Evolutionary conservation across 2,329 filamentous ascomycete genomes (phyloP).

Genomic region (Ramularia collo-cygni): DNA sequence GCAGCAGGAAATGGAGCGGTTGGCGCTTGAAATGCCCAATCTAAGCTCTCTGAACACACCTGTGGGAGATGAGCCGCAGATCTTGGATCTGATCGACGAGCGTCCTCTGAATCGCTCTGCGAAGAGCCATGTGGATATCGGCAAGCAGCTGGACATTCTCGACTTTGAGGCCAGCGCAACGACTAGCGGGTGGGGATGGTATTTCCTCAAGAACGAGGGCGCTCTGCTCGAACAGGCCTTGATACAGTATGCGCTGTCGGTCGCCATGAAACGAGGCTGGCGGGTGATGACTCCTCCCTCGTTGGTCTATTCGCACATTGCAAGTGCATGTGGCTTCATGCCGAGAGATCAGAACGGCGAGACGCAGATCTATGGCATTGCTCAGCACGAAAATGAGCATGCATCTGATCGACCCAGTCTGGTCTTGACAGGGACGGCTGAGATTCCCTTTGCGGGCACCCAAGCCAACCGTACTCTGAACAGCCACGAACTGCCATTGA

Average conservation of each 20-base stretch:
- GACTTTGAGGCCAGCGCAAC: conserved; percentile 77
- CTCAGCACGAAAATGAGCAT: conserved; percentile 55
- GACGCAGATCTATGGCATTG: conserved; percentile 79
- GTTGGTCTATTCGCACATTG: conserved; percentile 87
- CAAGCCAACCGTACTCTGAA: conserved; percentile 67
- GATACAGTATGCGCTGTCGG: conserved; percentile 72
- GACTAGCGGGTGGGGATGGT: conserved; percentile 96
- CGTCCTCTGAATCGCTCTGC: conserved; percentile 30
- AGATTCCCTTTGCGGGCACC: conserved; percentile 91
- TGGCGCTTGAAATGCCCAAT: conserved; percentile 54
- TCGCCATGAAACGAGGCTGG: conserved; percentile 71
- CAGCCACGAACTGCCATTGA: conserved; percentile 62
- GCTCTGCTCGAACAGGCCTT: conserved; percentile 93
- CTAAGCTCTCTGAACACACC: conserved; percentile 73
- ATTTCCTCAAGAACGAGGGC: conserved; percentile 87
- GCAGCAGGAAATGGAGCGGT: conserved; percentile 17
- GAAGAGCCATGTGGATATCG: conserved; percentile 61
- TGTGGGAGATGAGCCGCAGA: conserved; percentile 54
- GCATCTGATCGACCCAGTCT: conserved; percentile 59
- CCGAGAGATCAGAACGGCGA: conserved; percentile 85
- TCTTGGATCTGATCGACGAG: conserved; percentile 75
- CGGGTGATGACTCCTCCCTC: conserved; percentile 74
- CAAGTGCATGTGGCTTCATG: conserved; percentile 86
- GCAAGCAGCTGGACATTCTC: conserved; percentile 75
- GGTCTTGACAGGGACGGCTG: conserved; percentile 78